Base-by-base conservation (phyloP, 805 yeast species). In the Starmerella roubikii region DNA sequence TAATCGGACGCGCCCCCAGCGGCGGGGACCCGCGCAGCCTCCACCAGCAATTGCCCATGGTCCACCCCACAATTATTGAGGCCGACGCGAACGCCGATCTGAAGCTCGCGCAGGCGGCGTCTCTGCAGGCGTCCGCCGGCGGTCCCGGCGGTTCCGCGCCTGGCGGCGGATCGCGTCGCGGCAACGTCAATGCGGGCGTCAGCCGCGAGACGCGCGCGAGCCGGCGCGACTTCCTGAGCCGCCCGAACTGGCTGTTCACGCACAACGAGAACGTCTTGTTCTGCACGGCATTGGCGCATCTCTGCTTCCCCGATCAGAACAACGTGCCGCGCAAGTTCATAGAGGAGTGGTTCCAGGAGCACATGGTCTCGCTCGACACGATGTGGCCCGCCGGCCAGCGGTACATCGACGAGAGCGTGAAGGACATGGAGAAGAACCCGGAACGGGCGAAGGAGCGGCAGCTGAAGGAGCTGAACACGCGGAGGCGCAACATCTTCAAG, bases 301-400 rank as follows among this genome's bases (percentile, higher is more conserved):
- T 46, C 31, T 39, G 47, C 12, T 44, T 38, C 37, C 30, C 33
- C 27, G 49, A 46, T 27, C 49, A 46, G 30, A 46, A 46, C 43
- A 34, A 46, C 29, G 49, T 46, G 15, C 49, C 49, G 12, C 48
- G 49, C 17, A 46, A 46, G 34, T 46, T 44, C 40, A 43, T 46
- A 11, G 49, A 46, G 40, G 47, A 46, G 16, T 36, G 42, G 43
- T 37, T 46, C 11, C 23, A 39, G 12, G 48, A 46, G 28, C 37
- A 31, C 15, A 44, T 46, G 41, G 49, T 44, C 13, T 36, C 38
- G 15, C 27, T 44, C 30, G 47, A 46, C 20, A 44, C 46, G 5
- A 30, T 38, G 19, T 46, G 49, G 49, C 45, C 45, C 15, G 44
- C 49, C 10, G 49, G 49, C 17, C 22, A 20, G 29, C 37, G 40